Base-by-base conservation (phyloP, 2,329 filamentous ascomycete genomes). In the Apiospora aurea region DNA sequence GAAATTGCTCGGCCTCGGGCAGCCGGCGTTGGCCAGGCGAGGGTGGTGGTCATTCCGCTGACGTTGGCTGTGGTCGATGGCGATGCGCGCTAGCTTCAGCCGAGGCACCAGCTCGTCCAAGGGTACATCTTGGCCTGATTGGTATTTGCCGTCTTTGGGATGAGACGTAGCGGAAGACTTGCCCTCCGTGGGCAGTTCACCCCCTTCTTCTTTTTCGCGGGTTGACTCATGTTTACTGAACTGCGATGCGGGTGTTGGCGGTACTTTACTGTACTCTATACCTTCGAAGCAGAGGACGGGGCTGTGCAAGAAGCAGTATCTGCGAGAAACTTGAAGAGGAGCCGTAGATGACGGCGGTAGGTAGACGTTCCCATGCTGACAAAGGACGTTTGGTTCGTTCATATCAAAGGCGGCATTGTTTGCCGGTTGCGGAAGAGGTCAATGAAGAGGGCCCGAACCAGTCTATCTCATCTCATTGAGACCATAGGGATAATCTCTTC, bases 361-460 rank as follows among this genome's bases (percentile, higher is more conserved):
- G n/a, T 16, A 21, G 18, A 21, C 8, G 21, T n/a, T n/a, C 10
- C 18, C 13, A n/a, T 24, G 57, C 34, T n/a, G 34, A 64, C 34
- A 64, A 64, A 64, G 57, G 18, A 41, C 57, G n/a, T 11, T 21
- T n/a, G 53, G 6, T 64, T 29, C 57, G 57, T 49, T n/a, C 46
- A 18, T n/a, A n/a, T 6, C 34, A 13, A 24, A 64, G 16, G 57
- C 18, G 14, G 18, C 34, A 64, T 64, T 64, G 57, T 64, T 41
- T 4, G 4, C 57, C 57, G 57, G 57, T 41, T 64, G 57, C 57
- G 34, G 57, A 6, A 64, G 34, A 14, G 34, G 29, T 7, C 4
- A n/a, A 41, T 4, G 34, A 34, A 18, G 34, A 24, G 21, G 29
- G 16, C 5, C 16, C 8, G 21, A 61, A 11, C 18, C 11, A 38